Evolutionary conservation across 495 filamentous ascomycete genomes (phyloP).

Genomic region (Trichoderma parareesei): DNA sequence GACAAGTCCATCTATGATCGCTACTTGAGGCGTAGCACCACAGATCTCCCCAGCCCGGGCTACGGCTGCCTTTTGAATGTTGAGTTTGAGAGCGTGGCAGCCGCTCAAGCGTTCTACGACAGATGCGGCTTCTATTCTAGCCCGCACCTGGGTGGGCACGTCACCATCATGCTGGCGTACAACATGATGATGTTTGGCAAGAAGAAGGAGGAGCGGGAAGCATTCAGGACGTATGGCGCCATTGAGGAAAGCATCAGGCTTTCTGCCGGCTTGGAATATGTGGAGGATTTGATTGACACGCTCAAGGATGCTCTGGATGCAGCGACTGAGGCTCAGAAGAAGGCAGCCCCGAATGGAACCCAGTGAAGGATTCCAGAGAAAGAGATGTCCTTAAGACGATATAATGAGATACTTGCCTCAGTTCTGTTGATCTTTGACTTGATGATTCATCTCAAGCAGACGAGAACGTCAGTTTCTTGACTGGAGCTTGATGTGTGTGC

Average conservation of each 20-base stretch:
- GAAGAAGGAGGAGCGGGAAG: slow-evolving; percentile 15
- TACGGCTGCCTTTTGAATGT: slow-evolving; percentile 33
- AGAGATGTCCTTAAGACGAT: no score
- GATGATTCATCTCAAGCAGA: no score
- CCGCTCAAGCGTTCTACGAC: slow-evolving; percentile 33
- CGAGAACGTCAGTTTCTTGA: no score
- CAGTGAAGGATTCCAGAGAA: neutral
- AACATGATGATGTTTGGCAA: slow-evolving; percentile 29
- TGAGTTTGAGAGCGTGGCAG: slow-evolving; percentile 29
- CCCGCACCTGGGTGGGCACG: slow-evolving; percentile 41
- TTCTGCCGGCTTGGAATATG: slow-evolving; percentile 34
- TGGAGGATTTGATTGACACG: slow-evolving; percentile 26
- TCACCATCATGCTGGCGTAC: slow-evolving; percentile 35
- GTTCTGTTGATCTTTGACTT: no score
- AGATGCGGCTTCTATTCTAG: slow-evolving; percentile 31
- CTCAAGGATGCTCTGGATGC: slow-evolving; percentile 24
- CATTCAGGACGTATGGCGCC: slow-evolving; percentile 25
- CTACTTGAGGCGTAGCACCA: slow-evolving; percentile 28
- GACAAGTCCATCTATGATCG: slow-evolving; percentile 26
- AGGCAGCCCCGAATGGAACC: slow-evolving; percentile 10
- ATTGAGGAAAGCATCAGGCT: slow-evolving; percentile 29
- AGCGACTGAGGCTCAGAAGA: slow-evolving; percentile 12
- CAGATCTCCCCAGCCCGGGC: slow-evolving; percentile 24
- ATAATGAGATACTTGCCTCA: no score
- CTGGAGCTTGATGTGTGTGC: no score